Evolutionary conservation across 805 yeast species (phyloP).

Genomic region (Metschnikowia koreensis): DNA sequence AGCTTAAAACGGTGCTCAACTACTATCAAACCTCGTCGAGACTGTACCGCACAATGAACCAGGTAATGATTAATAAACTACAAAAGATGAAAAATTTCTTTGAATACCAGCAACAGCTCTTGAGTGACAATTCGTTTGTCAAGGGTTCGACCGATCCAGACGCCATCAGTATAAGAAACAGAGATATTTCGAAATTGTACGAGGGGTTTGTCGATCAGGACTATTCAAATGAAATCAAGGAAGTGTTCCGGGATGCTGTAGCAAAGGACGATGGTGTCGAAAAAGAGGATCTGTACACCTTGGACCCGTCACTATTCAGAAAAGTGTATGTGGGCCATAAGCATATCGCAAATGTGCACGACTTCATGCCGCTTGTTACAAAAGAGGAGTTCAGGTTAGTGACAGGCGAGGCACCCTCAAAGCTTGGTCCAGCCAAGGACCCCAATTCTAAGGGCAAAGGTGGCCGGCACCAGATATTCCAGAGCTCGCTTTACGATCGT

Average conservation of each 20-base stretch:
- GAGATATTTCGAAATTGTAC: constrained; percentile 29
- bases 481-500: constrained; percentile 37
- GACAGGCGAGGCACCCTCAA: constrained; percentile 38
- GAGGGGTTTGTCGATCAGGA: constrained; percentile 29
- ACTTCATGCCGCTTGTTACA: constrained; percentile 42
- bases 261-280: constrained; percentile 15
- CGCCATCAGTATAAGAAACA: constrained; percentile 14
- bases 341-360: constrained; percentile 29
- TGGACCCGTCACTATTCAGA: constrained; percentile 14
- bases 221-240: constrained; percentile 30
- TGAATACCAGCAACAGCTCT: constrained; percentile 30
- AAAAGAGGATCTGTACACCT: constrained; percentile 2
- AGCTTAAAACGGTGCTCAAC: constrained; percentile 27
- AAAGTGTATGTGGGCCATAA: constrained; percentile 10
- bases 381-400: constrained; percentile 37
- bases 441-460: constrained; percentile 18
- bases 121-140: constrained; percentile 23
- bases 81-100: constrained; percentile 39
- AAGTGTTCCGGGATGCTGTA: constrained; percentile 20
- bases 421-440: constrained; percentile 22
- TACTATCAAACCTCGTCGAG: constrained; percentile 40
- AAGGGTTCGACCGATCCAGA: constrained; percentile 17
- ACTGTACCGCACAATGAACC: constrained; percentile 31
- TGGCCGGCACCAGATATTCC: constrained; percentile 41
- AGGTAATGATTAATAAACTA: constrained; percentile 31